These are phyloP conservation scores for Auricularia sp. DNA, from an alignment of 768 basidiomycete species.

Conservation along the genomic window DNA sequence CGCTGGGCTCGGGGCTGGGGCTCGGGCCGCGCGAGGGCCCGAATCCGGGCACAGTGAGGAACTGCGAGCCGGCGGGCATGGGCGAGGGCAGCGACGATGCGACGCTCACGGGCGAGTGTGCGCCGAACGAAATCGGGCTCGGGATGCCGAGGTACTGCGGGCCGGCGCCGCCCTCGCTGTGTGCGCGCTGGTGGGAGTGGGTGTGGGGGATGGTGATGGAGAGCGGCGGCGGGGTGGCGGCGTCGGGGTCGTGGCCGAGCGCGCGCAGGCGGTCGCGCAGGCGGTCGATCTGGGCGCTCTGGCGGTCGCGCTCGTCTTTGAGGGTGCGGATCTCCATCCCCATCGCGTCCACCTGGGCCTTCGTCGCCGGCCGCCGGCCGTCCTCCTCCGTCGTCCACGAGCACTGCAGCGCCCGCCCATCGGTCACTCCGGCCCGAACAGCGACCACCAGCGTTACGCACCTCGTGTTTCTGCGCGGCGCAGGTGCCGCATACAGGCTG, in stretches of 20 bases:
- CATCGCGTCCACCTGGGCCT: slow-evolving; percentile 1
- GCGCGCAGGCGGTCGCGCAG: background rate
- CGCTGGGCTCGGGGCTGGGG: background rate
- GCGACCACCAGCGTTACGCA: background rate
- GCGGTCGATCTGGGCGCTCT: background rate
- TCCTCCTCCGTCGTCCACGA: slow-evolving; percentile 1
- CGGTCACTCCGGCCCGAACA: background rate
- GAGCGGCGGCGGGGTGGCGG: background rate
- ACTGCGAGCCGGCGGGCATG: background rate
- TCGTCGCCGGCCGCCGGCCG: background rate
- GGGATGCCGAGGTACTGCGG: background rate
- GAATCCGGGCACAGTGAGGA: background rate
- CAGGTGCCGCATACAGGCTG: slow-evolving; percentile 24
- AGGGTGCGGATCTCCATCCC: background rate
- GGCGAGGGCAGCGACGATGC: background rate
- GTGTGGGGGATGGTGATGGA: background rate
- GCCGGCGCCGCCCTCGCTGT: background rate
- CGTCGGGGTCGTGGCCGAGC: background rate
- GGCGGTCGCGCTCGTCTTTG: background rate
- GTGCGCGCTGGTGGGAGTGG: background rate
- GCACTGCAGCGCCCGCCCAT: background rate
- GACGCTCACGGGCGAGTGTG: background rate
- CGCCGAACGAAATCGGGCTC: background rate
- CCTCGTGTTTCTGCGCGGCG: slow-evolving; percentile 16
- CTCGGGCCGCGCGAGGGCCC: background rate